Conservation (phyloP, 805 yeast species). For the Yamadazyma endophytica region DNA sequence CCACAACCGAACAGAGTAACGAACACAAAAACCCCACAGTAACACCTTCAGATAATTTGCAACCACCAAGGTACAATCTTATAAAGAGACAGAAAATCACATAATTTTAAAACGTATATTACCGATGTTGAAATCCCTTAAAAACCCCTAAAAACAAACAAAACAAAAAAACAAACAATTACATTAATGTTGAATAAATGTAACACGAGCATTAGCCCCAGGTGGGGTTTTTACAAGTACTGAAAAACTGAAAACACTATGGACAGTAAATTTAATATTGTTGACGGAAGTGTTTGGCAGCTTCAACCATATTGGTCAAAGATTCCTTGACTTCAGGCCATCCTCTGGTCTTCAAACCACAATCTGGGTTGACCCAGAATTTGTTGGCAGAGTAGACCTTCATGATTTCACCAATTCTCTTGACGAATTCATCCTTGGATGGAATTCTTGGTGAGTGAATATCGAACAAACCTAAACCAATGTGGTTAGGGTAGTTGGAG, state of each 20-base stretch:
- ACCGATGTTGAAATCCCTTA: conserved; percentile 51
- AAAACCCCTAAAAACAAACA: conserved; percentile 25
- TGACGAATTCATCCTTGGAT: conserved; percentile 91
- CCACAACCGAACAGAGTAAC: too few relatives aligned
- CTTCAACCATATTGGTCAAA: conserved; percentile 97
- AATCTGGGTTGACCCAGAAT: conserved; percentile 99
- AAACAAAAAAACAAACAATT: conserved; percentile 19
- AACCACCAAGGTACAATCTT: conserved; percentile 1
- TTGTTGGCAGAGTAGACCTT: conserved; percentile 97
- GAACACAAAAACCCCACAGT: too few relatives aligned
- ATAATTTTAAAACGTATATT: conserved; percentile 5
- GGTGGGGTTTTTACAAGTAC: conserved; percentile 12
- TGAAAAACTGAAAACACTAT: conserved; percentile 4
- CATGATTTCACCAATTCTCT: conserved; percentile 90
- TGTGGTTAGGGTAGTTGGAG: conserved; percentile 98
- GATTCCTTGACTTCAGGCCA: conserved; percentile 97
- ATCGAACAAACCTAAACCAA: conserved; percentile 98
- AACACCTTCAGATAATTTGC: too few relatives aligned
- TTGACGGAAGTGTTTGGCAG: conserved; percentile 85
- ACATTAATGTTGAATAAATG: conserved; percentile 51
- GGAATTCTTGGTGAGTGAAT: conserved; percentile 99
- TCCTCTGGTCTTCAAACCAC: conserved; percentile 99
- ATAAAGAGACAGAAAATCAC: background rate
- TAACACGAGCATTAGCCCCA: conserved; percentile 12
- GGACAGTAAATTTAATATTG: conserved; percentile 24